Evolutionary conservation across 805 yeast genomes (phyloP), one percentile per base, ranked within the genome.

Genomic region (Nakazawaea ernobii): DNA sequence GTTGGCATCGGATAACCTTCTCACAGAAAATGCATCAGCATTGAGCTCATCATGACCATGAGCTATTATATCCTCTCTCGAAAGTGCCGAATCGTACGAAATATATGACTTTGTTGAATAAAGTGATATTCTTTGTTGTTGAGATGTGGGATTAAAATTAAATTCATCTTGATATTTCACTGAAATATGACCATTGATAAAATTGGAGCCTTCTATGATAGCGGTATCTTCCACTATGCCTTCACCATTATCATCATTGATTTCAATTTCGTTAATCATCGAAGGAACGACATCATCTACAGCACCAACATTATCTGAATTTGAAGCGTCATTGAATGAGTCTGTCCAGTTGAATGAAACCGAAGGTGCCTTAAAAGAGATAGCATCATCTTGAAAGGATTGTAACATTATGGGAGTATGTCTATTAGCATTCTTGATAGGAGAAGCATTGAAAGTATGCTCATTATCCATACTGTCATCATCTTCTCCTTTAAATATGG

Each of bases 281-380:
- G 52, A 45, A 5, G 53, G 51, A 9, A 51, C 47, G 8, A 51
- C 46, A 37, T 51, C 49, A 35, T 47, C 52, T 1, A 45, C 38
- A 10, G 33, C 41, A 14, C 28, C 39, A 2, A n/a, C 17, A 3
- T 40, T 39, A 32, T 47, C 39, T 6, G 52, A 44, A 28, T 43
- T 39, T 8, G 53, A 55, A 17, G 28, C 42, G 26, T 43, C 47
- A 42, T 64, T 63, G 33, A 59, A 52, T 6, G 67, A 63, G 36
- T 57, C 54, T 1, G 71, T 65, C 71, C 71, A 67, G 42, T 67
- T 58, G 58, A 65, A 59, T 1, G 68, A 62, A 14, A 63, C 63
- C 1, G 67, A 62, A 1, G 69, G 68, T 2, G 66, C 56, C 24
- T 55, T 54, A 51, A 66, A 66, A 9, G 68, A 62, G 5, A 10